These are phyloP conservation scores for Populus simonii DNA, from an alignment of 345 rosid genomes.

Conservation along the genomic window DNA sequence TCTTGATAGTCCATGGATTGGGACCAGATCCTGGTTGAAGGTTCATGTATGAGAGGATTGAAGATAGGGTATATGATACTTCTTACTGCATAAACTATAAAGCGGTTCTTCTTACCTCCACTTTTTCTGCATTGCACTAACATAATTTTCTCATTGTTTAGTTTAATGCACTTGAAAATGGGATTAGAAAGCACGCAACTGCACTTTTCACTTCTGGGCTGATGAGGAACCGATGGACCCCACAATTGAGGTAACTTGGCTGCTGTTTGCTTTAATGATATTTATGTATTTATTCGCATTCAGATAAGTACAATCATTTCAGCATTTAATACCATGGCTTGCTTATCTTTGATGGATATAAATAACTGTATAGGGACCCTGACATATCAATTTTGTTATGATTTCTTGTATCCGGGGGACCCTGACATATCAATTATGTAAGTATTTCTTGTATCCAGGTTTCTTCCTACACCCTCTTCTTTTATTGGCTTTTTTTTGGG, in stretches of 20 bases:
- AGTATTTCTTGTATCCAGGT: too few relatives aligned
- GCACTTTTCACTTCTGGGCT: constrained; percentile 57
- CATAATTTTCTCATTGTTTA: constrained; percentile 19
- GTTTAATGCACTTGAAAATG: constrained; percentile 73
- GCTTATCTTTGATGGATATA: background rate
- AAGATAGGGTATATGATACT: constrained; percentile 61
- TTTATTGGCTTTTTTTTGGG: background rate
- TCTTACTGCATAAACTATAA: background rate
- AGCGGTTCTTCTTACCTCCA: constrained; percentile 8
- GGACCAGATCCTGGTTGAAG: constrained; percentile 80
- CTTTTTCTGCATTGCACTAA: constrained; percentile 13
- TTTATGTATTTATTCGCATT: background rate
- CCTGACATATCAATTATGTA: too few relatives aligned
- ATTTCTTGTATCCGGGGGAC: background rate
- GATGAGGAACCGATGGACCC: constrained; percentile 77
- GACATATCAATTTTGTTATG: background rate
- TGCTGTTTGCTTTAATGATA: background rate
- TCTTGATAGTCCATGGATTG: constrained; percentile 52
- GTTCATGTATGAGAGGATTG: constrained; percentile 81
- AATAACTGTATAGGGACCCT: background rate
- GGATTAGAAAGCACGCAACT: constrained; percentile 54
- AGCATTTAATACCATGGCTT: background rate
- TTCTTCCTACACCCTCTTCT: background rate
- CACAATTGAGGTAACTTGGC: constrained; percentile 61
- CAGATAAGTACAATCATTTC: background rate